A percentile compares a stretch with the other conserved stretches of the same genome.
phyloP scores from a whole-genome alignment of 2,329 filamentous ascomycete genomes.

The Neonectria coccinea region DNA sequence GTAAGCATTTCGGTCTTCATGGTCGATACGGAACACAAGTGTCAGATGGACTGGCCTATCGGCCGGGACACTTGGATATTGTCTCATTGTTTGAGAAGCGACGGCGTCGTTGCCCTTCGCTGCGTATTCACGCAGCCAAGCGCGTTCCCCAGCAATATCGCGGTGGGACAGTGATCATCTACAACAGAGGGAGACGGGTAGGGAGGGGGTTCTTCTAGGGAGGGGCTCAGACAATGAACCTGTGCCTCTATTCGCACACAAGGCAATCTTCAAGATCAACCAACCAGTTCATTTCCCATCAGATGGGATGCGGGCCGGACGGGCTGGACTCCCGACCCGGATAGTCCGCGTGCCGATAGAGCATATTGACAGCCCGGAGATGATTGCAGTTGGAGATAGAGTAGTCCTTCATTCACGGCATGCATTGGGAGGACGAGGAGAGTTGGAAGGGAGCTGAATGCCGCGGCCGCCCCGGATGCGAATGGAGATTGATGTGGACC shows the following conservation, averaged over 20 bases:
- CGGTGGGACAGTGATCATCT: conserved; percentile 5
- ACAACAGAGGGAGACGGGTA: conserved; percentile 3
- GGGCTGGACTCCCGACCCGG: conserved; percentile 8
- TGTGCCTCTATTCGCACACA: not conserved
- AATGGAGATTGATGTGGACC: conserved; percentile 21
- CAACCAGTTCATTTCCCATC: not conserved
- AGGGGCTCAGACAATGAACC: not conserved
- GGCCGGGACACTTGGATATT: conserved; percentile 6
- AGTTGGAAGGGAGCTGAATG: conserved; percentile 3
- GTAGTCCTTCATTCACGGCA: conserved; percentile 17
- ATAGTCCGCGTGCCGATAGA: conserved; percentile 9
- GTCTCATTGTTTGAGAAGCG: conserved; percentile 7
- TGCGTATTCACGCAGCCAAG: not conserved
- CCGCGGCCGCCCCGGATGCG: conserved; percentile 20
- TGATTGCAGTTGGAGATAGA: conserved; percentile 26
- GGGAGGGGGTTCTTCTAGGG: not conserved
- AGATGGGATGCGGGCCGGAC: not conserved
- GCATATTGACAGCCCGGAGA: conserved; percentile 17
- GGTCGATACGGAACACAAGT: not conserved
- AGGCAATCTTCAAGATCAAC: not conserved
- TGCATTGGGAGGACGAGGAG: not conserved
- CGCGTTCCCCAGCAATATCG: conserved; percentile 13
- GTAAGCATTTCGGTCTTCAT: not conserved
- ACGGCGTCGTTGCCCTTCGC: not conserved
- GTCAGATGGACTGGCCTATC: not conserved